Evolutionary conservation across 2,329 filamentous ascomycete genomes (phyloP).

Genomic region (Trichoderma guizhouense): DNA sequence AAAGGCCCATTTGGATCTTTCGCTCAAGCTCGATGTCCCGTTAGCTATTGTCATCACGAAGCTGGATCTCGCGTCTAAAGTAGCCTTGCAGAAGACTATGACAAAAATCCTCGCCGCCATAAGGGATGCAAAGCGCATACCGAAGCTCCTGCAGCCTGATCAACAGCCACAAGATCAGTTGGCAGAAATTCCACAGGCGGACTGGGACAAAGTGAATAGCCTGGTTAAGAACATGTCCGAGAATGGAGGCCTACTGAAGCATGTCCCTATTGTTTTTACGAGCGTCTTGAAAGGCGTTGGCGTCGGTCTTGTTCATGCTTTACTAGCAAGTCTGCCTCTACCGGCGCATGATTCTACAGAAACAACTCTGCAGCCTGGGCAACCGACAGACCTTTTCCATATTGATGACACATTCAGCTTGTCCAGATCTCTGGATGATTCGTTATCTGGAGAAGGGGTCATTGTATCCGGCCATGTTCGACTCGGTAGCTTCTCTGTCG

Average conservation of each 20-base stretch:
- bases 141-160: slow-evolving; percentile 65
- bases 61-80: slow-evolving; percentile 76
- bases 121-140: slow-evolving; percentile 70
- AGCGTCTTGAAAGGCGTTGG: slow-evolving; percentile 83
- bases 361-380: slow-evolving; percentile 54
- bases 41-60: slow-evolving; percentile 86
- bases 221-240: slow-evolving; percentile 50
- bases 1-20: slow-evolving; percentile 78
- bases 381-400: slow-evolving; percentile 70
- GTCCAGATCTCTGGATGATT: slow-evolving; percentile 52
- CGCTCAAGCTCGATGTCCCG: slow-evolving; percentile 74
- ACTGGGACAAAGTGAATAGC: slow-evolving; percentile 56
- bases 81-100: slow-evolving; percentile 66
- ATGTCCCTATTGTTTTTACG: slow-evolving; percentile 82
- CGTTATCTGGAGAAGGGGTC: slow-evolving; percentile 43
- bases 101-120: slow-evolving; percentile 71
- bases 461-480: slow-evolving; percentile 82
- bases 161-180: slow-evolving; percentile 50
- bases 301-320: slow-evolving; percentile 75
- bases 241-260: slow-evolving; percentile 40
- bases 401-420: slow-evolving; percentile 87
- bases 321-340: slow-evolving; percentile 73
- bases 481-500: slow-evolving; percentile 73
- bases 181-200: slow-evolving; percentile 52
- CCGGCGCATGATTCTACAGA: slow-evolving; percentile 57